A percentile compares a stretch with the other conserved stretches of the same genome.
phyloP scores from a whole-genome alignment of 169 alveolate species.

The Prorocentrum cordatum region DNA sequence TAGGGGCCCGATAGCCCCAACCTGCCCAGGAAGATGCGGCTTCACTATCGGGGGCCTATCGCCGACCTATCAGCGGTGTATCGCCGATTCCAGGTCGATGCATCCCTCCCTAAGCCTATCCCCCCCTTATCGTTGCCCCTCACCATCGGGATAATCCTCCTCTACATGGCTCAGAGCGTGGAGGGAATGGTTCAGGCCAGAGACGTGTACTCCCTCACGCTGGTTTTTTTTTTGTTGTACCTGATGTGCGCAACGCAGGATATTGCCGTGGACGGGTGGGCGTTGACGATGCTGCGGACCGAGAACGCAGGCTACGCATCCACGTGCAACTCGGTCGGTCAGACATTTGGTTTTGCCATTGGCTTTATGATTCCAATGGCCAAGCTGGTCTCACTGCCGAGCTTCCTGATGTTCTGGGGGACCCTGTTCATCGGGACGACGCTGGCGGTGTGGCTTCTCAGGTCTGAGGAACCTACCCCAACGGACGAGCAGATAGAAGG shows the following conservation, averaged over 20 bases:
- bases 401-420: neutral
- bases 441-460: neutral
- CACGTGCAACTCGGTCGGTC: conserved; percentile 75
- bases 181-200: neutral
- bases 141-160: neutral
- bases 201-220: neutral
- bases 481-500: too few relatives aligned
- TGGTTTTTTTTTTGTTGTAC: neutral
- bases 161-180: neutral
- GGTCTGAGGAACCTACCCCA: neutral
- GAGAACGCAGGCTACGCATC: conserved; percentile 75
- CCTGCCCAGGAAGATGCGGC: too few relatives aligned
- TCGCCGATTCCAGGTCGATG: too few relatives aligned
- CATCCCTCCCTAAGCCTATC: too few relatives aligned
- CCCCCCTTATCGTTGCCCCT: too few relatives aligned
- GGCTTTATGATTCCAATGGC: conserved; percentile 72
- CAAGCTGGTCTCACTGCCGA: neutral
- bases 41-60: too few relatives aligned
- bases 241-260: conserved; percentile 76
- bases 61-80: too few relatives aligned
- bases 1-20: too few relatives aligned
- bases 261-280: conserved; percentile 95
- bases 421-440: neutral
- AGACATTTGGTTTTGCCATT: conserved; percentile 73
- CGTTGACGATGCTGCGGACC: conserved; percentile 81